Evolutionary conservation across 495 filamentous ascomycete genomes (phyloP), one percentile per base, ranked within the genome.

Genomic region (Rhizodiscina lignyota): DNA sequence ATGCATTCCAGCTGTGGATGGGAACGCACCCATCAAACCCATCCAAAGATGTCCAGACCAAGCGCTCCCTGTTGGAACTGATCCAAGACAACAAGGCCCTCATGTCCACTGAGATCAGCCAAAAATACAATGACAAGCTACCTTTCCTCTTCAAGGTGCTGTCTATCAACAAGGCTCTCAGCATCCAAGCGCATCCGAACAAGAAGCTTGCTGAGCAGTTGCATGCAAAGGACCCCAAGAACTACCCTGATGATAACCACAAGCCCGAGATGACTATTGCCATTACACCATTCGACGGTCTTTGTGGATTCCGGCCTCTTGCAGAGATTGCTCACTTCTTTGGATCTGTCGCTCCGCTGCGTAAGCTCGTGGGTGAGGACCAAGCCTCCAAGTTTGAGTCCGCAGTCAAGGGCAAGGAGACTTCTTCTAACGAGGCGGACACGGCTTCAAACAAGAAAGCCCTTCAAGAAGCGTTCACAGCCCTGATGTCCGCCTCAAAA

Each of bases 211-310:
- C 89, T 19, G 87, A 92, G 59, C 59, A 80, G 51, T 63, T 97
- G 18, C 89, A 94, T 56, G 68, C 70, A 18, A 68, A 68, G 41
- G 89, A 97, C 48, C 70, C 83, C 13, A 83, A 79, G 62, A 91
- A 97, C 65, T 97, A 97, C 49, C 87, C 87, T 39, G 74, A 97
- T 66, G 87, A 94, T 61, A 97, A 97, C 56, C 89, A 97, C 64
- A 97, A 97, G 57, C 89, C 89, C 30, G 89, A 97, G 57, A 97
- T 97, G 89, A 80, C 87, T 36, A 93, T 97, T 50, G 89, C 89
- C 36, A 74, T 97, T 51, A 94, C 89, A 1, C 77, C 80, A 2
- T 97, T 97, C 42, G 89, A 94, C 49, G 89, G 89, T 4, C 66
- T 97, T 19, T 97, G 89, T 49, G 87, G 89, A 12, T 97, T 97